Conservation (phyloP, 257 asterid species). For the Linaria vulgaris region DNA sequence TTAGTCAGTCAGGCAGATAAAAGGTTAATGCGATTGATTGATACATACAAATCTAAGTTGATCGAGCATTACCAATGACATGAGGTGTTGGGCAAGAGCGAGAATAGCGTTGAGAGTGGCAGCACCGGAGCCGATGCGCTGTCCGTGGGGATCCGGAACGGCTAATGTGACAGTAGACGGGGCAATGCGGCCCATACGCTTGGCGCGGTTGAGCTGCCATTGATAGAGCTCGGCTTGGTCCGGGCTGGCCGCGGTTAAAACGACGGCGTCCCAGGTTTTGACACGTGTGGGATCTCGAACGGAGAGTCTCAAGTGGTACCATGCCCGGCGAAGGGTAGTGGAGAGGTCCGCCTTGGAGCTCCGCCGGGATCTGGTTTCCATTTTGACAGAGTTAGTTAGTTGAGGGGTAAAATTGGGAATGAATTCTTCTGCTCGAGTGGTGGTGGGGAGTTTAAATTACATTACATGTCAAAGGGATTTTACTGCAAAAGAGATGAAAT, state of each 20-base stretch:
- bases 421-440: constrained; percentile 21
- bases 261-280: constrained; percentile 88
- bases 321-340: constrained; percentile 61
- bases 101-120: constrained; percentile 83
- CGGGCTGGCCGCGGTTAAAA: constrained; percentile 96
- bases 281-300: constrained; percentile 79
- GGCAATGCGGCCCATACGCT: constrained; percentile 82
- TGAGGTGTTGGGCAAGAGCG: constrained; percentile 62
- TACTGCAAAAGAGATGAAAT: no score
- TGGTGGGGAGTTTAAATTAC: no score
- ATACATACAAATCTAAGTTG: no score
- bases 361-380: constrained; percentile 13
- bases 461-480: no score
- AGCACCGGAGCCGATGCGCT: constrained; percentile 93
- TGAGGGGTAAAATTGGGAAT: not conserved
- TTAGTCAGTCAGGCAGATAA: no score
- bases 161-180: constrained; percentile 72
- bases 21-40: no score
- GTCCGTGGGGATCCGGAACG: constrained; percentile 88
- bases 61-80: no score
- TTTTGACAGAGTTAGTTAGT: no score
- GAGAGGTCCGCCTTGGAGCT: constrained; percentile 52
- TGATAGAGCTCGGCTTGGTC: constrained; percentile 86
- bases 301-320: constrained; percentile 85
- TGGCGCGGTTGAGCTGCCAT: constrained; percentile 88